These are phyloP conservation scores for Pseudopediastrum boryanum DNA, from an alignment of 139 green algal species.

Conservation along the genomic window DNA sequence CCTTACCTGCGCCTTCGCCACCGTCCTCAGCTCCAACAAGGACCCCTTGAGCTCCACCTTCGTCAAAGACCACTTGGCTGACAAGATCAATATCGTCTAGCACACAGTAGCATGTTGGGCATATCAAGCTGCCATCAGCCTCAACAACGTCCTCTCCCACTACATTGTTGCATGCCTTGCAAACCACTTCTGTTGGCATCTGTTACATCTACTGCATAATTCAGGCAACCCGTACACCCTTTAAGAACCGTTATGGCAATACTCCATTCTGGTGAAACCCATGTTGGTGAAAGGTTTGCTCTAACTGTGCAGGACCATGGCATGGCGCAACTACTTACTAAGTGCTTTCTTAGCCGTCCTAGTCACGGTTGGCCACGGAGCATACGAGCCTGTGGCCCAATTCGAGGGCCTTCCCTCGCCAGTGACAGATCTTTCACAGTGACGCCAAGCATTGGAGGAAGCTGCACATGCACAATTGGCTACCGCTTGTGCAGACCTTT, in stretches of 20 bases:
- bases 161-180: background rate
- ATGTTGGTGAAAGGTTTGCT: background rate
- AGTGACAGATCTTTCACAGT: too few relatives aligned
- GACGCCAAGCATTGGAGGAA: too few relatives aligned
- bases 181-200: conserved; percentile 7
- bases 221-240: background rate
- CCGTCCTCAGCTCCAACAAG: conserved; percentile 27
- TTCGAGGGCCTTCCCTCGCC: too few relatives aligned
- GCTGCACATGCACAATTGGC: too few relatives aligned
- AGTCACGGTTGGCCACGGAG: too few relatives aligned
- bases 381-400: too few relatives aligned
- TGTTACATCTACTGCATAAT: background rate
- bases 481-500: too few relatives aligned
- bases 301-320: too few relatives aligned
- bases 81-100: conserved; percentile 23
- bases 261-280: background rate
- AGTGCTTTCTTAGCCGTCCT: too few relatives aligned
- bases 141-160: conserved; percentile 10
- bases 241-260: background rate
- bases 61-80: background rate
- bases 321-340: too few relatives aligned
- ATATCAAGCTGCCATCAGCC: background rate
- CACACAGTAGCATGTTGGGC: conserved; percentile 9
- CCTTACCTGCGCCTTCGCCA: conserved; percentile 11
- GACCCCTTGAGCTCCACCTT: background rate